These are phyloP conservation scores for Candida tropicalis DNA, from an alignment of 1,139 yeast genomes.

Conservation along the genomic window DNA sequence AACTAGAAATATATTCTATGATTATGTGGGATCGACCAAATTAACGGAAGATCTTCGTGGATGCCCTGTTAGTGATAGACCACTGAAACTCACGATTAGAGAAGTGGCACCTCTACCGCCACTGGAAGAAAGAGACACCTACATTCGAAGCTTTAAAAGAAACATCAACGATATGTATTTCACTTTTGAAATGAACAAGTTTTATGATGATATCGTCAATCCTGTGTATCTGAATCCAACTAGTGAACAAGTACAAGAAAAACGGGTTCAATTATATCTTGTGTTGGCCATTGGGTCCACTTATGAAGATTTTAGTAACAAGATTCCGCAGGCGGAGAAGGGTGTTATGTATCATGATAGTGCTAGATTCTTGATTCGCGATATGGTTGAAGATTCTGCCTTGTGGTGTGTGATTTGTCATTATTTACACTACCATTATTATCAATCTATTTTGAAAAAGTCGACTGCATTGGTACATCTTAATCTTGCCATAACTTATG, in stretches of 20 bases:
- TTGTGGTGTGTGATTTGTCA: constrained; percentile 47
- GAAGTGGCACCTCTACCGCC: constrained; percentile 27
- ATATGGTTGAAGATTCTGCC: constrained; percentile 39
- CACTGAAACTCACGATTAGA: constrained; percentile 20
- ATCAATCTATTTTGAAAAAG: constrained; percentile 40
- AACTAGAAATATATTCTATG: constrained; percentile 25
- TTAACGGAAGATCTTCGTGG: constrained; percentile 40
- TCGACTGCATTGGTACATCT: constrained; percentile 43
- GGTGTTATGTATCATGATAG: constrained; percentile 30
- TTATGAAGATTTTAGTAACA: constrained; percentile 22
- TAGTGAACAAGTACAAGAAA: constrained; percentile 14
- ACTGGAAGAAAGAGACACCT: constrained; percentile 25
- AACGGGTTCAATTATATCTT: constrained; percentile 36
- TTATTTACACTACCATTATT: constrained; percentile 38
- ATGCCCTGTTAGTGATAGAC: constrained; percentile 34
- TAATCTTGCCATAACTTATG: constrained; percentile 28
- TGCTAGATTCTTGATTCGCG: constrained; percentile 31
- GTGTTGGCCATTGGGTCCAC: constrained; percentile 45
- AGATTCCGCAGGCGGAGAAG: constrained; percentile 21
- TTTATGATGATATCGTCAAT: constrained; percentile 26
- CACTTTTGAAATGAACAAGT: constrained; percentile 35
- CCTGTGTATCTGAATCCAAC: constrained; percentile 30
- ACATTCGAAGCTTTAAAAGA: constrained; percentile 30
- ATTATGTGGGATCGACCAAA: constrained; percentile 18
- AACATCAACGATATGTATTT: constrained; percentile 39